Base-by-base conservation (phyloP, 2,329 filamentous ascomycete genomes). In the Penicillium sp. region DNA sequence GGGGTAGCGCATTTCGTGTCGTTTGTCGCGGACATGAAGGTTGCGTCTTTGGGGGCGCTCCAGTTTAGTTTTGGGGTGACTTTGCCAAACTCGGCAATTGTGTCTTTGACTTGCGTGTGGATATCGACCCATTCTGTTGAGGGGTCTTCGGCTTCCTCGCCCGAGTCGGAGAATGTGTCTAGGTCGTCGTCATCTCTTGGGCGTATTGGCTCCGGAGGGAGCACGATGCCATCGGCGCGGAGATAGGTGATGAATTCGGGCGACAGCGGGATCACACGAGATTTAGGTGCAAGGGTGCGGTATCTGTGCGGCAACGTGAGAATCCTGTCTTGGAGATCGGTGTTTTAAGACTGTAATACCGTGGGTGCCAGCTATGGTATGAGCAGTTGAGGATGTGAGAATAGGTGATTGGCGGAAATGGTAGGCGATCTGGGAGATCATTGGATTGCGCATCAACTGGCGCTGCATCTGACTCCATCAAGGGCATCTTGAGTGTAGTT, bases 41-140 rank as follows among this genome's bases (percentile, higher is more conserved):
- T 91, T 9, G 95, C 95, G 72, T 99, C 95, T 74, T 97, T 96
- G 4, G 95, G 95, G 4, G 92, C 88, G 6, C 93, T 97, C 95
- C 95, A 99, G 78, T 98, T 98, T 47, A 99, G 80, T 76, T 99
- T 99, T 0, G 95, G 95, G 1, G 90, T 88, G 9, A 96, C 93
- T 59, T 88, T 86, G 58, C 93, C 93, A 1, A 98, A 83, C 66
- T 93, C 89, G 13, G 81, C 76, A 61, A 99, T 97, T 43, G 85
- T 90, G 25, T 85, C 80, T 72, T 88, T 89, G 73, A 99, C 92
- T 55, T 84, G 77, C 45, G 86, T 80, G 74, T 99, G 95, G 2
- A 93, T 84, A 35, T 91, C 88, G 9, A 87, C 73, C 85, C 85
- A 88, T 48, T 79, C 74, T 29, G 71, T 70, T 1, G 84, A 85